Base-by-base conservation (phyloP, 1,284 basidiomycete species). In the Sanghuangporus weigelae region DNA sequence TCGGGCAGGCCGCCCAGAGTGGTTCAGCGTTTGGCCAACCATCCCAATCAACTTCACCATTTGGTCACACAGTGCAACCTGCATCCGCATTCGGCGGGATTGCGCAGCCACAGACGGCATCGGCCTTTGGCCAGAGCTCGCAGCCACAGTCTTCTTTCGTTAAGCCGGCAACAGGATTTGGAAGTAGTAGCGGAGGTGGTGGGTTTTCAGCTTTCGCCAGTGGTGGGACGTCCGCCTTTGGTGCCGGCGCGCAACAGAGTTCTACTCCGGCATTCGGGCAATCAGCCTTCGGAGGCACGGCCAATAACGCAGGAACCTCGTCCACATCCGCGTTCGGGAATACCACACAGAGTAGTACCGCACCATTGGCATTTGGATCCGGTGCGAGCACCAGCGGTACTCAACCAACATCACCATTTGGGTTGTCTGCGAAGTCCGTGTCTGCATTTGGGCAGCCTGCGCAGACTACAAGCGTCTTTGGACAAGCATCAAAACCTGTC, bases 301-400 rank as follows among this genome's bases (percentile, higher is more conserved):
- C 35, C 7, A 54, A 54, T 38, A 54, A 39, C n/a, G 1, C 53
- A 16, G 53, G 31, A 19, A 35, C 69, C 69, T 31, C 68, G 69
- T 79, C 80, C 59, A 71, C 76, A 0, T 76, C 81, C 39, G 76
- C 73, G 0, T 79, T 80, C 63, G 75, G 72, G 23, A 72, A 71
- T 23, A 68, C 71, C 38, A 68, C 70, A 14, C 68, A 71, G 56
- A 46, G n/a, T 11, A 19, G 44, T 21, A 56, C 26, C 16, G 11
- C 50, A 11, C 19, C 64, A 21, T 68, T 72, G 2, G 67, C 72
- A 8, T 72, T 75, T 57, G 73, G 74, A 11, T 40, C 40, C 58
- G 50, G 49, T 60, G 23, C 54, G 66, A 14, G 31, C 38, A 12
- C 26, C 14, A 54, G 53, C n/a, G 26, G 31, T 26, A n/a, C 53